Percentiles rank a stretch among this genome's conserved stretches.
phyloP scores from a whole-genome alignment of 305 asterid genomes.

The Nicotiana rustica region DNA sequence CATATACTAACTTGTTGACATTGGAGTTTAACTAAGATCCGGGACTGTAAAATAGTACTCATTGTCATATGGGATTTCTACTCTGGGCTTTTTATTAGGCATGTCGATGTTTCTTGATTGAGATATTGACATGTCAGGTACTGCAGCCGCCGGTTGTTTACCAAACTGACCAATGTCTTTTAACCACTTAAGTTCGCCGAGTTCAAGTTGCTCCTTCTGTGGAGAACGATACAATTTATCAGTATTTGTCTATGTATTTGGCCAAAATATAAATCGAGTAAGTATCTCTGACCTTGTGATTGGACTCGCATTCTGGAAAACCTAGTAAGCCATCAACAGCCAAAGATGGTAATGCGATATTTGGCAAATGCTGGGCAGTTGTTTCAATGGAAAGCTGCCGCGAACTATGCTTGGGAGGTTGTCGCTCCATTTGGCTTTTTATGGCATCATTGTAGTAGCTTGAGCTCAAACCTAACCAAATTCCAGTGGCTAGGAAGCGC shows the following conservation, averaged over 20 bases:
- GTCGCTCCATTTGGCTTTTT: conserved; percentile 52
- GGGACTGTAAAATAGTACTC: conserved; percentile 76
- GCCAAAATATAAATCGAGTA: not conserved
- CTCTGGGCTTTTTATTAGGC: conserved; percentile 75
- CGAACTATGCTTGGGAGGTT: conserved; percentile 60
- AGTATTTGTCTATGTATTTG: not conserved
- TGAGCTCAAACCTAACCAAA: conserved; percentile 71
- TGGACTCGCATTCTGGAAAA: conserved; percentile 62
- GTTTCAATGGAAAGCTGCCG: conserved; percentile 49
- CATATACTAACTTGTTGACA: not conserved
- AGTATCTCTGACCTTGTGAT: conserved; percentile 58
- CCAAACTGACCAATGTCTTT: conserved; percentile 62
- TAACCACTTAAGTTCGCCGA: conserved; percentile 80
- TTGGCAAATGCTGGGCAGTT: conserved; percentile 50
- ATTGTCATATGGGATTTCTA: conserved; percentile 63
- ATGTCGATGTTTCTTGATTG: conserved; percentile 49
- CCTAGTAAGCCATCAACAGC: conserved; percentile 77
- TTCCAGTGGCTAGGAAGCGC: conserved; percentile 86
- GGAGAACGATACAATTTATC: not conserved
- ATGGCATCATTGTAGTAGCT: conserved; percentile 51
- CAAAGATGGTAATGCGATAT: conserved; percentile 66
- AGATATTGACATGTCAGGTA: conserved; percentile 70
- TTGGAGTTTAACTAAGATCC: conserved; percentile 71
- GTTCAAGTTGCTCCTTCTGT: conserved; percentile 80
- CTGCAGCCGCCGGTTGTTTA: conserved; percentile 57